Evolutionary conservation across 108 stramenopile genomes (phyloP), one percentile per base, ranked within the genome.

Genomic region (Skeletonema tropicum): DNA sequence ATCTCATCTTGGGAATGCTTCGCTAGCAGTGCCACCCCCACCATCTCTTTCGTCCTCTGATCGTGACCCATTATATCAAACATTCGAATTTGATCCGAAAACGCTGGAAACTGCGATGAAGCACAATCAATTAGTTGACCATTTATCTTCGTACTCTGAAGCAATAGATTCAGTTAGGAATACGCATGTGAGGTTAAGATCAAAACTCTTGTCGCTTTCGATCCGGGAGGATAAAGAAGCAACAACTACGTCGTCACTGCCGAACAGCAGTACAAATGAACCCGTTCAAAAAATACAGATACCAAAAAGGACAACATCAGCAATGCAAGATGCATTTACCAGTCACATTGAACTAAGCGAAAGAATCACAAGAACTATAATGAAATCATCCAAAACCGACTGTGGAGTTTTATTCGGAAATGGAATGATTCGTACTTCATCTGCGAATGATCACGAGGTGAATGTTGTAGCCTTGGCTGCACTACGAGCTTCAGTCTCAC

Each of bases 401-500:
- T 83, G 75, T 48, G 82, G 82, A 1, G 59, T 65, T 0, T 65
- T 76, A 32, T 73, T 62, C 33, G 71, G 71, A 67, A 76, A 83
- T 69, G 82, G 82, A 41, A 65, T 83, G 23, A 46, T 83, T 26
- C 65, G 71, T 68, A 46, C 66, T 8, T 57, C 71, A 14, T 74
- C 74, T 33, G 29, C 19, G 25, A 48, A 63, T 31, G 82, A 83
- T 76, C 75, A 68, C 49, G 75, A 76, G 32, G 65, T 68, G 29
- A 76, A 76, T 69, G 62, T 83, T 30, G 82, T 83, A 1, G 82
- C 75, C 6, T 73, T 83, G 61, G 66, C 75, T 29, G 61, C 82
- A 19, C 38, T 83, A 66, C 82, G 82, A 9, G 82, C 82, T 39
- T 83, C 82, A n/a, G 60, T 76, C 2, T 73, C 82, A 4, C 52